Percentiles rank a stretch among this genome's conserved stretches.
Conservation (phyloP, 306 rosid species). For the Ormosia emarginata region DNA sequence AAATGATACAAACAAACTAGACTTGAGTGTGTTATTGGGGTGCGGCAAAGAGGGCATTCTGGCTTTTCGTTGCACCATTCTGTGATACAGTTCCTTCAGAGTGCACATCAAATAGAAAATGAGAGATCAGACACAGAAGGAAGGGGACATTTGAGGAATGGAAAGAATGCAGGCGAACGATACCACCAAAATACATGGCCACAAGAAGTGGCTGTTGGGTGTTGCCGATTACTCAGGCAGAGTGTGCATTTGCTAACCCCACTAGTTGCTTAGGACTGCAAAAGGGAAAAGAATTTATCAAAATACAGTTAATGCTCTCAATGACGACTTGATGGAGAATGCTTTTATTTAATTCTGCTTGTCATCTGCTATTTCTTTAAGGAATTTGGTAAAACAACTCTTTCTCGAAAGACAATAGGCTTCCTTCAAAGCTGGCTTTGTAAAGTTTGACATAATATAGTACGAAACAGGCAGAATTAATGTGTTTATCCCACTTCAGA, state of each 20-base stretch:
- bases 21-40: constrained; percentile 83
- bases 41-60: constrained; percentile 98
- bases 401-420: not conserved
- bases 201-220: constrained; percentile 89
- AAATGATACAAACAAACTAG: constrained; percentile 88
- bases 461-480: too few relatives aligned
- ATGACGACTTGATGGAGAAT: not conserved
- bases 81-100: constrained; percentile 78
- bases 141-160: not conserved
- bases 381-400: not conserved
- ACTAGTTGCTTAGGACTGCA: constrained; percentile 42
- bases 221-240: constrained; percentile 83
- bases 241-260: constrained; percentile 89
- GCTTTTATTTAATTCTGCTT: not conserved
- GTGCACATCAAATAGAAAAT: constrained; percentile 1
- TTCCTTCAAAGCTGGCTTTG: not conserved
- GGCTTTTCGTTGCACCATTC: constrained; percentile 99
- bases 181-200: constrained; percentile 99
- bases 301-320: not conserved
- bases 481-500: not conserved
- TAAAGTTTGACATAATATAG: too few relatives aligned
- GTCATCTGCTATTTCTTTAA: too few relatives aligned
- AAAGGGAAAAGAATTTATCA: not conserved
- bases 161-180: constrained; percentile 1
- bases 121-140: not conserved